A percentile compares a stretch with the other conserved stretches of the same genome.
These are phyloP conservation scores for Xylaria sp. DNA, from an alignment of 2,329 filamentous ascomycete genomes.

Conservation along the genomic window DNA sequence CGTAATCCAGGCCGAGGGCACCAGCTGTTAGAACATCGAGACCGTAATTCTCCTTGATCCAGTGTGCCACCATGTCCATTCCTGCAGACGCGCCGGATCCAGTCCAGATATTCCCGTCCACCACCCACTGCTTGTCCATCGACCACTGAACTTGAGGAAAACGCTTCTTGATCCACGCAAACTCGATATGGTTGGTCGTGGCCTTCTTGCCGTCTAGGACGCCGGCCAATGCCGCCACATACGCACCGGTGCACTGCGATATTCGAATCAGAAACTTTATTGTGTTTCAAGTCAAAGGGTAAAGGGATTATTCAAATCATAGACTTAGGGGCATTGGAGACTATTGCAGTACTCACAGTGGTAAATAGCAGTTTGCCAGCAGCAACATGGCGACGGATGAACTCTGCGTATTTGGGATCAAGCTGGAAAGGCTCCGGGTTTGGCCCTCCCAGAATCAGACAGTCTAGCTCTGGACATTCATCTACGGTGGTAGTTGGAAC, in stretches of 20 bases:
- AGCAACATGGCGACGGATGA: constrained; percentile 24
- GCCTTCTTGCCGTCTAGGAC: constrained; percentile 23
- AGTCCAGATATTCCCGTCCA: constrained; percentile 22
- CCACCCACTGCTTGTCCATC: constrained; percentile 20
- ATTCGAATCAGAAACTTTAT: background rate
- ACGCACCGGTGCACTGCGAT: constrained; percentile 16
- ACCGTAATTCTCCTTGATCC: constrained; percentile 18
- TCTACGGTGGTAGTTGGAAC: constrained; percentile 19
- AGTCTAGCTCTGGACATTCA: constrained; percentile 18
- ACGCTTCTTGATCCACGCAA: constrained; percentile 18
- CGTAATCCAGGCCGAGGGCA: constrained; percentile 16
- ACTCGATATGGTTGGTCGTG: constrained; percentile 17
- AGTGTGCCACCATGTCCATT: constrained; percentile 23
- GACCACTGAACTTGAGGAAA: constrained; percentile 21
- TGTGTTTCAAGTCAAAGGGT: too few species aligned
- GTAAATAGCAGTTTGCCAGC: constrained; percentile 15
- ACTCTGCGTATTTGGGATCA: constrained; percentile 21
- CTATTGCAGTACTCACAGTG: constrained; percentile 5
- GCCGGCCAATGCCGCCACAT: constrained; percentile 12
- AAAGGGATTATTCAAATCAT: too few species aligned
- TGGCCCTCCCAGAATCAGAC: constrained; percentile 16
- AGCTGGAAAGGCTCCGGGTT: constrained; percentile 1
- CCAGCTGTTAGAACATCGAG: constrained; percentile 10
- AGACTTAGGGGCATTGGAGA: background rate
- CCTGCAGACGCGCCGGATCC: constrained; percentile 19